Evolutionary conservation across 345 rosid genomes (phyloP).

Genomic region (Populus ilicifolia): DNA sequence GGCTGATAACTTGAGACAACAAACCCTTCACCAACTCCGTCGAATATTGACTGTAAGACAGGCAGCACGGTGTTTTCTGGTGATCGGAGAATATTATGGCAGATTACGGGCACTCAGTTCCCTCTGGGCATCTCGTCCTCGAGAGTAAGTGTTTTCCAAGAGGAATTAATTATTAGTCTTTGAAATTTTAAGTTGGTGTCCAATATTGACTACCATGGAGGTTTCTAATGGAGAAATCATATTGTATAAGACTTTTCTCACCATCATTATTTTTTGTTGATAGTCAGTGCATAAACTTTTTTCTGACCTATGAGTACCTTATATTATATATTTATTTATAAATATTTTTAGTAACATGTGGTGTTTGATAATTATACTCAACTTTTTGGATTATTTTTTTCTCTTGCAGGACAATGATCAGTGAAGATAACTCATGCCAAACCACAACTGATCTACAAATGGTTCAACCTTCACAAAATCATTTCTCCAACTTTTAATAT

Average conservation of each 20-base stretch:
- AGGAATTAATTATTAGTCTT: not conserved
- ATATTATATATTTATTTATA: too few relatives aligned
- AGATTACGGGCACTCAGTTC: constrained; percentile 87
- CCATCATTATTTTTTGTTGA: not conserved
- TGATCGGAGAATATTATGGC: constrained; percentile 81
- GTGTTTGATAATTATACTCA: not conserved
- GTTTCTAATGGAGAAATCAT: not conserved
- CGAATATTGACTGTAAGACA: constrained; percentile 79
- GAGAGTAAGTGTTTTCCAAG: constrained; percentile 56
- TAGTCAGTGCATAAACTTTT: not conserved
- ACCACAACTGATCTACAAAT: constrained; percentile 72
- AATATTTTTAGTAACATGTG: not conserved
- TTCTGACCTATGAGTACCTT: not conserved
- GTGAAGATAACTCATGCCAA: constrained; percentile 81
- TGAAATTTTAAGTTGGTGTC: not conserved
- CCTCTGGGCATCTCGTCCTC: constrained; percentile 85
- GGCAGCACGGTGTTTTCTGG: constrained; percentile 81
- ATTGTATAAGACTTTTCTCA: not conserved
- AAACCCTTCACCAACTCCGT: constrained; percentile 77
- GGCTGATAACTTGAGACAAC: constrained; percentile 97
- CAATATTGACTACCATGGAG: not conserved
- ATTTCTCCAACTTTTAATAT: constrained; percentile 61
- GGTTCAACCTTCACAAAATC: constrained; percentile 67
- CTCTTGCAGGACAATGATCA: constrained; percentile 43
- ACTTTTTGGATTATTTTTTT: not conserved